Percentiles rank a stretch among this genome's conserved stretches.
Evolutionary conservation across 768 basidiomycete species (phyloP).

Genomic region (Phaeolepiota aurea): DNA sequence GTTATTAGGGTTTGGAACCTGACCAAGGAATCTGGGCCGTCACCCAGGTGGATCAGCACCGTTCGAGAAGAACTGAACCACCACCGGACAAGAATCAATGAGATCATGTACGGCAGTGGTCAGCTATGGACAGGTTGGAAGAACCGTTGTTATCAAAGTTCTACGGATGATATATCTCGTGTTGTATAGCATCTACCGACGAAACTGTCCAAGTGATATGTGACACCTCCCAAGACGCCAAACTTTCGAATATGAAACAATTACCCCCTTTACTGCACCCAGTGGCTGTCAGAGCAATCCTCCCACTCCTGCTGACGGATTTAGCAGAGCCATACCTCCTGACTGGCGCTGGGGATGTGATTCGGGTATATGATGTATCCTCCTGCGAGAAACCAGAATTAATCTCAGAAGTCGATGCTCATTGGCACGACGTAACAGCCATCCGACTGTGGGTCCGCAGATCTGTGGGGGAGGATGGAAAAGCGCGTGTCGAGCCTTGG

Average conservation of each 20-base stretch:
- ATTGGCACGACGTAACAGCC: conserved; percentile 83
- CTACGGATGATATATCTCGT: too few relatives aligned
- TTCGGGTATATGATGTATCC: conserved; percentile 77
- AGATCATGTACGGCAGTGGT: conserved; percentile 54
- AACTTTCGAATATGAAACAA: conserved; percentile 19
- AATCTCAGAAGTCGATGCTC: conserved; percentile 71
- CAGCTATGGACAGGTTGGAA: conserved; percentile 83
- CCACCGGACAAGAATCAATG: conserved; percentile 82
- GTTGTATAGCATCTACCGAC: conserved; percentile 74
- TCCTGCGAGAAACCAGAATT: conserved; percentile 58
- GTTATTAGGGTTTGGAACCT: conserved; percentile 77
- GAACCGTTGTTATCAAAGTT: neutral
- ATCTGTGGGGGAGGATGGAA: conserved; percentile 32
- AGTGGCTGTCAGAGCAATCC: conserved; percentile 60
- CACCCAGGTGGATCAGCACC: conserved; percentile 41
- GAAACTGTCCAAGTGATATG: conserved; percentile 65
- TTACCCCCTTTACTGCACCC: conserved; percentile 52
- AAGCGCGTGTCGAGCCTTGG: conserved; percentile 62
- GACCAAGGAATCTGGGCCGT: conserved; percentile 26
- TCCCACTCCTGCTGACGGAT: conserved; percentile 57
- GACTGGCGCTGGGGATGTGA: conserved; percentile 77
- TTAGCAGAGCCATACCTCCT: conserved; percentile 69
- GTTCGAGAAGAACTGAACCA: conserved; percentile 49
- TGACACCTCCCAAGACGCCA: conserved; percentile 22
- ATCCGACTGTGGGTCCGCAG: conserved; percentile 65